phyloP scores from a whole-genome alignment of 495 filamentous ascomycete species.

The Cetradonia linearis region DNA sequence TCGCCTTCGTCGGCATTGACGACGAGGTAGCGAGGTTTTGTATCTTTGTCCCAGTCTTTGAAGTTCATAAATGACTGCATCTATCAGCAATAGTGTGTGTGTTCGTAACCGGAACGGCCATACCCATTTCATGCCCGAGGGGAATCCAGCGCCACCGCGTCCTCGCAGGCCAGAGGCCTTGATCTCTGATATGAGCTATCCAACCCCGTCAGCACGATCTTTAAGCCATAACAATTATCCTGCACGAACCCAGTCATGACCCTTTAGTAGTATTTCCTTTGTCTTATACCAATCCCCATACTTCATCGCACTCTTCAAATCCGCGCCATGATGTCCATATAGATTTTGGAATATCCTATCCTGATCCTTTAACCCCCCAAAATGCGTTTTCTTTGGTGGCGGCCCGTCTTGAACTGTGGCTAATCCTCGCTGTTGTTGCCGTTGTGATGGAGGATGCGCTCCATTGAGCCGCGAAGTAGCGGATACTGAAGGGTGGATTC shows the following conservation, averaged over 20 bases:
- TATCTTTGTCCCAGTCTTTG: constrained; percentile 99
- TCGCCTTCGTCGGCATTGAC: constrained; percentile 99
- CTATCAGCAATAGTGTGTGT: constrained; percentile 22
- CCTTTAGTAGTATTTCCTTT: constrained; percentile 94
- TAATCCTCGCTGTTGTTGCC: constrained; percentile 52
- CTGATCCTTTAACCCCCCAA: constrained; percentile 85
- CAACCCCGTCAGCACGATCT: constrained; percentile 13
- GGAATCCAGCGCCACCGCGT: constrained; percentile 94
- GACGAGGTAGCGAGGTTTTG: constrained; percentile 87
- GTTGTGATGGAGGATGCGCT: constrained; percentile 27
- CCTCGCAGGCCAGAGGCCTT: constrained; percentile 93
- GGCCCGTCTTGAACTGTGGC: constrained; percentile 82
- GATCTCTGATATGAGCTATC: constrained; percentile 83
- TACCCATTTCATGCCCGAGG: constrained; percentile 98
- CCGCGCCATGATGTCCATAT: constrained; percentile 81
- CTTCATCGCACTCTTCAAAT: constrained; percentile 91
- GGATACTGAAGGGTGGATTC: constrained; percentile 41
- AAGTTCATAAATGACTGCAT: constrained; percentile 98
- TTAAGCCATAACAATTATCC: constrained; percentile 23
- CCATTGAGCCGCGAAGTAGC: constrained; percentile 28
- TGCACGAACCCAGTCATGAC: constrained; percentile 75
- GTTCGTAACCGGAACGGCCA: constrained; percentile 12
- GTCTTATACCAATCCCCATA: constrained; percentile 99
- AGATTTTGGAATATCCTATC: constrained; percentile 98
- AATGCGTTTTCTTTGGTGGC: constrained; percentile 56